Percentiles rank a stretch among this genome's conserved stretches.
phyloP scores from a whole-genome alignment of 805 yeast genomes.

The Lipomyces kockii region DNA sequence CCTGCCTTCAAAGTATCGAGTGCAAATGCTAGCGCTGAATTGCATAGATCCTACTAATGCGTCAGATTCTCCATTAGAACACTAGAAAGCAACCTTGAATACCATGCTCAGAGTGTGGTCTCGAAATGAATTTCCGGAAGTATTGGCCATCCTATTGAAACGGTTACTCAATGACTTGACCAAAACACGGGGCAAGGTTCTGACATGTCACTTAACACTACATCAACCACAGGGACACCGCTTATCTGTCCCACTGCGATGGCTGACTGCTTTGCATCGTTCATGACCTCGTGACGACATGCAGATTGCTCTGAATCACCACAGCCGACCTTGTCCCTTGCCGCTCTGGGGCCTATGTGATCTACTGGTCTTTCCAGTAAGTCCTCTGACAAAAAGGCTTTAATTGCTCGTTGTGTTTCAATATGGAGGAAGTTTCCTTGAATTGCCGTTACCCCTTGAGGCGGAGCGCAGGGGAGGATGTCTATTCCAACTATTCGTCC shows the following conservation, averaged over 20 bases:
- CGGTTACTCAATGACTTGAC: conserved; percentile 76
- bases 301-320: conserved; percentile 40
- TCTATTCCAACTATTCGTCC: conserved; percentile 81
- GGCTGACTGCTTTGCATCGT: not conserved
- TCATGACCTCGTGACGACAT: conserved; percentile 20
- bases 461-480: conserved; percentile 76
- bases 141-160: conserved; percentile 89
- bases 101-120: conserved; percentile 85
- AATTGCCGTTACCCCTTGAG: conserved; percentile 73
- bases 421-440: conserved; percentile 86
- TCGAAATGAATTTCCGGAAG: conserved; percentile 76
- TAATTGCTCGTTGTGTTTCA: conserved; percentile 61
- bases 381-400: conserved; percentile 53
- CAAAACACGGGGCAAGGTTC: conserved; percentile 61
- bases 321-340: conserved; percentile 29
- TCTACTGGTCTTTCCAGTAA: conserved; percentile 39
- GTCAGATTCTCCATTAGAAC: conserved; percentile 5
- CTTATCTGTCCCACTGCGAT: conserved; percentile 19
- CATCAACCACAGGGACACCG: conserved; percentile 55
- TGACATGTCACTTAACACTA: conserved; percentile 82
- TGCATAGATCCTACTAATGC: conserved; percentile 72
- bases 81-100: conserved; percentile 39
- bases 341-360: conserved; percentile 4
- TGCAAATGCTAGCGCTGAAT: conserved; percentile 82
- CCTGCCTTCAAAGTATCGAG: conserved; percentile 67